Base-by-base conservation (phyloP, 768 basidiomycete genomes). In the Mycena metata region DNA sequence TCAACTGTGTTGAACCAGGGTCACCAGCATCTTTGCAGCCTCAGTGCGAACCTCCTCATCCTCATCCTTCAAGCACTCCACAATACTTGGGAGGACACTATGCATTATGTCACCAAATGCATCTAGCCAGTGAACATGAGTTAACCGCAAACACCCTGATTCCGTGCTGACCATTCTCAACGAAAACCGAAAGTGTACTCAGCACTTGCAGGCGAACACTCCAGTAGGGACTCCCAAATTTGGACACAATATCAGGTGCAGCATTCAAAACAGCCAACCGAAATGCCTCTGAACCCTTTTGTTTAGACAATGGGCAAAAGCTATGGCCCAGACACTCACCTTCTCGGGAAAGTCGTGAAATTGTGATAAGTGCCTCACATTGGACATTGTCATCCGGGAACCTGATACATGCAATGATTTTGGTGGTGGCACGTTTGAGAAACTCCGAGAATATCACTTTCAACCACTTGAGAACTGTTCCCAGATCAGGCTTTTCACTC, bases 101-200 rank as follows among this genome's bases (percentile, higher is more conserved):
- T 54, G 54, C 2, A 63, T 63, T 10, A 50, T 63, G 21, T 63
- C 61, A 12, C 41, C 23, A 16, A 63, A 63, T 24, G 61, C 61
- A 12, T 63, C 61, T 63, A 41, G 11, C 10, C 1, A 4, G 11
- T 19, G 21, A 54, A 30, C 10, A 33, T 19, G 10, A 30, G 35
- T 26, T 13, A 2, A 11, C 11, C 41, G 15, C 8, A n/a, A 21
- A 21, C 9, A 43, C 12, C 10, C 3, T 16, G 4, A 63, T 35
- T n/a, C 7, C 17, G n/a, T 8, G 41, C 49, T 43, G 43, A 62
- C 61, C 51, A 54, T 63, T 63, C 45, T 63, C 42, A 12, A 51
- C 36, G 3, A 63, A 63, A 42, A 43, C 45, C 19, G 23, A 23
- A 13, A 63, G n/a, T 41, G 39, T 52, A 16, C 21, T n/a, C 5